Conservation (phyloP, 2,329 filamentous ascomycete species). For the Aspergillaceae sp. region DNA sequence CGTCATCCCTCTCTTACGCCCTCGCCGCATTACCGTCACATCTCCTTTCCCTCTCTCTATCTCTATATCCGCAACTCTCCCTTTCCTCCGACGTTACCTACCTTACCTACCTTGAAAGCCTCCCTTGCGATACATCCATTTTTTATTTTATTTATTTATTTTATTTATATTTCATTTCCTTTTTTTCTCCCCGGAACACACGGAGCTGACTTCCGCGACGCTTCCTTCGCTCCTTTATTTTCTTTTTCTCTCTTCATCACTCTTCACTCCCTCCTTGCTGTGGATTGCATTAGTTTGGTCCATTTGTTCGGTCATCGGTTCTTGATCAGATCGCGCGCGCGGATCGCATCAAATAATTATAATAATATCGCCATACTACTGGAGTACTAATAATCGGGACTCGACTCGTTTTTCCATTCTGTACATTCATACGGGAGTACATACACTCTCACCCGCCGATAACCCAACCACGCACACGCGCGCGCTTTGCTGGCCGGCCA, state of each 20-base stretch:
- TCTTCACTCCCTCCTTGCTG: slow-evolving; percentile 22
- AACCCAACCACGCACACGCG: neutral
- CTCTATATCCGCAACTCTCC: neutral
- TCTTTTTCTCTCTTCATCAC: neutral
- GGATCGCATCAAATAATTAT: neutral
- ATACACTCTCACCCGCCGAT: too few species aligned
- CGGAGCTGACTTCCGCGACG: slow-evolving; percentile 15
- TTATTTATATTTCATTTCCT: neutral
- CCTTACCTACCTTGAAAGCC: slow-evolving; percentile 6
- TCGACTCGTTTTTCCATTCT: neutral
- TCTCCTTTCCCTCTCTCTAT: slow-evolving; percentile 3
- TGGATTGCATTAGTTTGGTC: slow-evolving; percentile 21
- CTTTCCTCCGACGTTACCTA: slow-evolving; percentile 11
- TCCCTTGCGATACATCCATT: slow-evolving; percentile 17
- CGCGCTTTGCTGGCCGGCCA: neutral
- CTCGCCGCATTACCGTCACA: slow-evolving; percentile 6
- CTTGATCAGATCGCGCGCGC: slow-evolving; percentile 11
- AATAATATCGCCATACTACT: neutral
- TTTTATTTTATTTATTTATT: slow-evolving; percentile 7
- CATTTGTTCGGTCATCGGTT: slow-evolving; percentile 6
- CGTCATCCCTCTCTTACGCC: slow-evolving; percentile 8
- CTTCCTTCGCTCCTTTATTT: neutral
- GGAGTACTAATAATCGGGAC: neutral
- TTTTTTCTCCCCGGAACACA: slow-evolving; percentile 9
- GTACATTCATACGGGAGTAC: too few species aligned